Evolutionary conservation across 2,329 filamentous ascomycete species (phyloP).

Genomic region (Fusarium pseudonygamai): DNA sequence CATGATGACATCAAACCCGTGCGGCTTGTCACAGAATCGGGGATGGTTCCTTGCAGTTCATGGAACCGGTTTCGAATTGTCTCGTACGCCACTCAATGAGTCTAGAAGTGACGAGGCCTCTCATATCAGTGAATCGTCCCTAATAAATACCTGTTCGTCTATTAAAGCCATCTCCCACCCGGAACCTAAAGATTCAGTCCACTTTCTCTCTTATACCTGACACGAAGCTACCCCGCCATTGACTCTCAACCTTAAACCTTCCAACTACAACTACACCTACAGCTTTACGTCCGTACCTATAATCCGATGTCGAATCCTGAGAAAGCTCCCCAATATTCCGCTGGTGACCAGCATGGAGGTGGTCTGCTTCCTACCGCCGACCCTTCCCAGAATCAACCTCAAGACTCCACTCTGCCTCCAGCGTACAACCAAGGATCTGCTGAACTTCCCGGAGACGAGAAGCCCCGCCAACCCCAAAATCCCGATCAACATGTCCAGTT

Average conservation of each 20-base stretch:
- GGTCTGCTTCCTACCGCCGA: slow-evolving; percentile 24
- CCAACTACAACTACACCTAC: slow-evolving; percentile 7
- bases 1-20: slow-evolving; percentile 37
- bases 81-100: slow-evolving; percentile 15
- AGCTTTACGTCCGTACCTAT: background rate
- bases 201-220: background rate
- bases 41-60: slow-evolving; percentile 5
- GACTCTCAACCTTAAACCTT: slow-evolving; percentile 9
- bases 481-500: background rate
- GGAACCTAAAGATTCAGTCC: background rate
- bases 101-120: slow-evolving; percentile 37
- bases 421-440: slow-evolving; percentile 22
- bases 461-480: background rate
- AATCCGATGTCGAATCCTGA: slow-evolving; percentile 34
- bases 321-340: slow-evolving; percentile 30
- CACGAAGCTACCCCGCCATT: slow-evolving; percentile 35
- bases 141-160: background rate
- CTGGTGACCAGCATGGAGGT: slow-evolving; percentile 26
- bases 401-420: slow-evolving; percentile 24
- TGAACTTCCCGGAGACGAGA: slow-evolving; percentile 31
- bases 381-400: slow-evolving; percentile 27
- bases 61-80: slow-evolving; percentile 35
- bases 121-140: background rate
- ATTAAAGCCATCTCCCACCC: slow-evolving; percentile 23
- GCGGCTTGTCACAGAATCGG: slow-evolving; percentile 21